Base-by-base conservation (phyloP, 2,329 filamentous ascomycete species). In the Colletotrichum liriopes region DNA sequence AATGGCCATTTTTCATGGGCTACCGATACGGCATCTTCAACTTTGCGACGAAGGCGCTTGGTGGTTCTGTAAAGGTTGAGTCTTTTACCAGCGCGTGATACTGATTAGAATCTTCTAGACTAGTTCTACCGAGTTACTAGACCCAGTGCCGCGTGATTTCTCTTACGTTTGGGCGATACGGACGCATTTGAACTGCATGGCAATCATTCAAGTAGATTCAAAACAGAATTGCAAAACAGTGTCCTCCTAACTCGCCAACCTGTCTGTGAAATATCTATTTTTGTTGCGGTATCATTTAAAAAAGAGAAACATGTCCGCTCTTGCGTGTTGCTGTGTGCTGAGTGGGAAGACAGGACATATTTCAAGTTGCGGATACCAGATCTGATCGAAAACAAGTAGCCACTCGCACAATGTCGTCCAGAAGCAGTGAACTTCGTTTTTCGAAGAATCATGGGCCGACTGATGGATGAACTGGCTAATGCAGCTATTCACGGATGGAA, bases 11-110 rank as follows among this genome's bases (percentile, higher is more conserved):
- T 77, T 88, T 86, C 65, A 83, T 85, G 74, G 86, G 84, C 0
- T 87, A 87, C 73, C 80, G 86, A 0, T 88, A 79, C 74, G 86
- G 81, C 0, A 82, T 87, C 5, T 88, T 88, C 71, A 87, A 87
- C 73, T 85, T 80, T 77, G 86, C 85, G 0, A 87, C 85, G 1
- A 79, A 79, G 51, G 41, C 54, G 5, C 45, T 77, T 12, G 76
- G 77, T 4, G 77, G 77, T 12, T 72, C 69, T 4, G 45, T 76
- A 2, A 26, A n/a, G 29, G 65, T 62, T 23, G 23, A 32, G 23
- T 67, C 65, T 12, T 61, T 67, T 37, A 65, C 37, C 14, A 62
- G 45, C 20, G 59, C 59, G 9, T 39, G 12, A 56, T 14, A 16
- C 18, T 23, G 32, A 39, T 14, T 23, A 8, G 79, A 7, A 11